These are phyloP conservation scores for Penicillium angulare DNA, from an alignment of 495 filamentous ascomycete species.

Conservation along the genomic window DNA sequence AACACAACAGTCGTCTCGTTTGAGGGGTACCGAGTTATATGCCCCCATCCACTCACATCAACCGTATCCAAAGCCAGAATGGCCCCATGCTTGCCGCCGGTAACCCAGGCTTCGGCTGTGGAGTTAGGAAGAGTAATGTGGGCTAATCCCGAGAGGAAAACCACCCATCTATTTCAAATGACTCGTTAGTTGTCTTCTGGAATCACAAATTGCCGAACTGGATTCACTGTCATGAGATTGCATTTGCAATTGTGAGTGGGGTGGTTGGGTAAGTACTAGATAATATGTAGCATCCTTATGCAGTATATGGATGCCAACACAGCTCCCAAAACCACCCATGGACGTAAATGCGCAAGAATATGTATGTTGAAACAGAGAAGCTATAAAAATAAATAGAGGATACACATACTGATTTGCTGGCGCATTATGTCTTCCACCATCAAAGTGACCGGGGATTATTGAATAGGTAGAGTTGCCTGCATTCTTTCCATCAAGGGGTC, in stretches of 20 bases:
- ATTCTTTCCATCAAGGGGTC: constrained; percentile 16
- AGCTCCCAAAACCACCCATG: too few species aligned
- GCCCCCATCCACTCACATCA: constrained; percentile 46
- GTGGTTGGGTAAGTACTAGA: too few species aligned
- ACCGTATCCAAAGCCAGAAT: constrained; percentile 50
- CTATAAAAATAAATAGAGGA: background rate
- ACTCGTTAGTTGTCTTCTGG: background rate
- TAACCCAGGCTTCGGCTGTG: constrained; percentile 33
- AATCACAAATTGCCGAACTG: too few species aligned
- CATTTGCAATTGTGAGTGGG: too few species aligned
- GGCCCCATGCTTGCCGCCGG: constrained; percentile 44
- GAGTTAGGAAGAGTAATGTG: constrained; percentile 51
- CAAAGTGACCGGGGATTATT: constrained; percentile 42
- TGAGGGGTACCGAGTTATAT: constrained; percentile 49
- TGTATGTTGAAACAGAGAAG: background rate
- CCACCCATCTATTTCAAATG: constrained; percentile 44
- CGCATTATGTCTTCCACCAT: constrained; percentile 53
- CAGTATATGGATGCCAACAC: too few species aligned
- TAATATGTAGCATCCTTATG: too few species aligned
- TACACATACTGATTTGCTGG: constrained; percentile 47
- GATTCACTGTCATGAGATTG: too few species aligned
- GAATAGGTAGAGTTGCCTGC: constrained; percentile 35
- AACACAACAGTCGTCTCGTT: constrained; percentile 38
- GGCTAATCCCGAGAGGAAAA: constrained; percentile 49
- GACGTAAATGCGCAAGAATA: too few species aligned